phyloP scores from a whole-genome alignment of 2,329 filamentous ascomycete species.

The Furcasterigmium sp. region DNA sequence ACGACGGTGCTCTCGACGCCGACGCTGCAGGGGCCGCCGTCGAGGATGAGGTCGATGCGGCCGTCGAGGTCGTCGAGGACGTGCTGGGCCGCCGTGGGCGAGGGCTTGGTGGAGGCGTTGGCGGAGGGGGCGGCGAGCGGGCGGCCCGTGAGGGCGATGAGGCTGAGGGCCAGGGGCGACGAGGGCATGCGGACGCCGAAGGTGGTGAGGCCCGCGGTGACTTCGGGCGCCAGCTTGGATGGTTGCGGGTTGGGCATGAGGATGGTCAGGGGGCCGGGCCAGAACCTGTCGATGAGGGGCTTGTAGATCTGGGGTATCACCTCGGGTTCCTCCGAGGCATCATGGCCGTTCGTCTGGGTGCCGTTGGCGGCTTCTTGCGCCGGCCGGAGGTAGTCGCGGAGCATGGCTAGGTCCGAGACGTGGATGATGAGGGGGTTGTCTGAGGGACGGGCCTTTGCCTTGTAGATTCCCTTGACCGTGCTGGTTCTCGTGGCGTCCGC shows the following conservation, averaged over 20 bases:
- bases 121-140: conserved; percentile 90
- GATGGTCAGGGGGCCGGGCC: conserved; percentile 92
- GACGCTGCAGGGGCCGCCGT: conserved; percentile 80
- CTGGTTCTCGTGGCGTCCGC: conserved; percentile 84
- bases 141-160: conserved; percentile 73
- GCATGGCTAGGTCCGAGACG: conserved; percentile 73
- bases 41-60: conserved; percentile 79
- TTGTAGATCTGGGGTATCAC: conserved; percentile 70
- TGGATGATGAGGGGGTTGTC: conserved; percentile 97
- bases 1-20: conserved; percentile 97
- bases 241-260: conserved; percentile 70
- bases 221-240: conserved; percentile 77
- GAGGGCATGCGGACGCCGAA: conserved; percentile 91
- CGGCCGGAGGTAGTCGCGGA: conserved; percentile 54
- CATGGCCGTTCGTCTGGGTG: background rate
- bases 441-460: conserved; percentile 81
- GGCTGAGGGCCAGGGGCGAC: conserved; percentile 74
- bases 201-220: conserved; percentile 77
- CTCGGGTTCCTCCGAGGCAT: conserved; percentile 18
- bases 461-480: conserved; percentile 87
- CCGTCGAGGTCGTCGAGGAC: conserved; percentile 81
- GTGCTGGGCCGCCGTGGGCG: conserved; percentile 84
- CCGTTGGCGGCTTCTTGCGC: background rate
- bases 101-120: conserved; percentile 90
- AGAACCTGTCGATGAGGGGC: conserved; percentile 75